Percentiles rank a stretch among this genome's conserved stretches.
Evolutionary conservation across 768 basidiomycete species (phyloP).

Genomic region (Boletus fagicola): DNA sequence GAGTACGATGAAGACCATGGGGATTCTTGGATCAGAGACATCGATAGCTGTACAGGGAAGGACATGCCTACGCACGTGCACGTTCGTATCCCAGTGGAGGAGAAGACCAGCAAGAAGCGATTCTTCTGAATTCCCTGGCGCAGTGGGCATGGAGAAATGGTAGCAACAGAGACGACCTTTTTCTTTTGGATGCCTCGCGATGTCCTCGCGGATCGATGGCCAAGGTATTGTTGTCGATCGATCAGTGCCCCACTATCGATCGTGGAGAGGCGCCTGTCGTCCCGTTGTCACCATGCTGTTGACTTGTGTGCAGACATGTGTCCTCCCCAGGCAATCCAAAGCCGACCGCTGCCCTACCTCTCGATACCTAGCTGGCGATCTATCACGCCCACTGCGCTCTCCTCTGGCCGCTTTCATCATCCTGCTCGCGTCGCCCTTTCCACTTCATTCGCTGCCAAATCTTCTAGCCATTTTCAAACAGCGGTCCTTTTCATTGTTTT

Average conservation of each 20-base stretch:
- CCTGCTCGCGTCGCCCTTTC: not conserved
- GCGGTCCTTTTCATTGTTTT: not conserved
- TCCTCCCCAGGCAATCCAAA: not conserved
- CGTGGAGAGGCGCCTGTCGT: not conserved
- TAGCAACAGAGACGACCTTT: not conserved
- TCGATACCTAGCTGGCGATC: not conserved
- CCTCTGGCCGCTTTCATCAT: not conserved
- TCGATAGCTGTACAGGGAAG: constrained; percentile 65
- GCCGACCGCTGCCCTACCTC: not conserved
- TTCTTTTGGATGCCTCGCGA: constrained; percentile 8
- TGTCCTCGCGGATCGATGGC: constrained; percentile 16
- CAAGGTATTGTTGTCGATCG: constrained; percentile 6
- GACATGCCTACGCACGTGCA: constrained; percentile 58
- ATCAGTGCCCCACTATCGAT: constrained; percentile 5
- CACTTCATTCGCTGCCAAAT: not conserved
- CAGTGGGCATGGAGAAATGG: not conserved
- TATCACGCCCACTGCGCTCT: not conserved
- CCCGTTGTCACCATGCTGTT: not conserved
- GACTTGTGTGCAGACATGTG: not conserved
- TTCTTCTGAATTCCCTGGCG: constrained; percentile 53
- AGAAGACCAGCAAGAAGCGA: constrained; percentile 67
- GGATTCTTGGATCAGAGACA: constrained; percentile 83
- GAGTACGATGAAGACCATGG: constrained; percentile 72
- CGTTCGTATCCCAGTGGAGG: constrained; percentile 70
- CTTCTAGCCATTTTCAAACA: not conserved